A percentile compares a stretch with the other conserved stretches of the same genome.
Evolutionary conservation across 2,329 filamentous ascomycete genomes (phyloP).

Genomic region (Metarhizium humberi): DNA sequence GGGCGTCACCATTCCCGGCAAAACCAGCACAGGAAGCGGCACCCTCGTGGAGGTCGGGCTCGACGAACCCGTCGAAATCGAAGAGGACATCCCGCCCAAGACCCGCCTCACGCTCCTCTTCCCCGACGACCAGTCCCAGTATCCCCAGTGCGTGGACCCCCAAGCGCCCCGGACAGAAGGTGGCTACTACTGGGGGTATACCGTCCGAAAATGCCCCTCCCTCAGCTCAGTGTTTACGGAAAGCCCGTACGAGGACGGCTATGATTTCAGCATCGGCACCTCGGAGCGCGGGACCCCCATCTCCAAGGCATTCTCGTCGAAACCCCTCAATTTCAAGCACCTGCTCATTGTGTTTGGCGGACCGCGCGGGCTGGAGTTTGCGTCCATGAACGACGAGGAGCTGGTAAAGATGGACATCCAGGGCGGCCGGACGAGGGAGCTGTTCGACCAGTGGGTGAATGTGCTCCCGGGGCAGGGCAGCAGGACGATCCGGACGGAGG

Average conservation of each 20-base stretch:
- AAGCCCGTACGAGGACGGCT: conserved; percentile 64
- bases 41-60: conserved; percentile 51
- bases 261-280: conserved; percentile 75
- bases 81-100: conserved; percentile 54
- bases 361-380: conserved; percentile 68
- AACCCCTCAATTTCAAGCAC: conserved; percentile 51
- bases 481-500: conserved; percentile 73
- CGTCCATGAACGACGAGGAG: conserved; percentile 51
- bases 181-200: conserved; percentile 84
- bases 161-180: conserved; percentile 60
- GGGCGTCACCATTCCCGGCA: conserved; percentile 53
- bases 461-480: conserved; percentile 73
- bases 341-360: conserved; percentile 74
- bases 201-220: conserved; percentile 54
- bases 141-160: conserved; percentile 55
- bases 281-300: conserved; percentile 61
- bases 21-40: conserved; percentile 31
- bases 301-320: conserved; percentile 35
- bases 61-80: conserved; percentile 45
- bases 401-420: conserved; percentile 52
- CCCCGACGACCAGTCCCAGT: conserved; percentile 33
- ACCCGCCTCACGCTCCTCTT: conserved; percentile 65
- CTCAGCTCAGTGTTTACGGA: conserved; percentile 72
- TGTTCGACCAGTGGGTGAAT: conserved; percentile 83
- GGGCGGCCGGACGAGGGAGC: conserved; percentile 52